Evolutionary conservation across 208 protist species (phyloP).

Genomic region (Acanthamoeba healyi): DNA sequence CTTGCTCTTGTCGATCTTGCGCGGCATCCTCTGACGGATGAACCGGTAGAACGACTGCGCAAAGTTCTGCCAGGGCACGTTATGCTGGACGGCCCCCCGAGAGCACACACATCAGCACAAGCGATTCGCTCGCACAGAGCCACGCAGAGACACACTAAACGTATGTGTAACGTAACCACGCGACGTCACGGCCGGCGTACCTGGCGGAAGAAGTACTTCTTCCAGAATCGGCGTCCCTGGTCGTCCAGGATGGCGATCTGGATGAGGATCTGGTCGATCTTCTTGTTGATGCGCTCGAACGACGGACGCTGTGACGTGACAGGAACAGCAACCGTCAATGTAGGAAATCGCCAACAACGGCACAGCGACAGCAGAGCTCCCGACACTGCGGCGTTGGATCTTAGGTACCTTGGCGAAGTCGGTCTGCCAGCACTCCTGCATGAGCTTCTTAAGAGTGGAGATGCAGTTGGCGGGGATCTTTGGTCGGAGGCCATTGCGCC

Average conservation of each 20-base stretch:
- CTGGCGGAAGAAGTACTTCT: conserved; percentile 77
- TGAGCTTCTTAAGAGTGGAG: conserved; percentile 11
- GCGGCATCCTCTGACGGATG: conserved; percentile 17
- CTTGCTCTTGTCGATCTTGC: neutral
- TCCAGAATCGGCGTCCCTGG: conserved; percentile 80
- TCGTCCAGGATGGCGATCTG: conserved; percentile 58
- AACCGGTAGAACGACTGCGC: conserved; percentile 6
- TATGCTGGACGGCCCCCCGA: neutral
- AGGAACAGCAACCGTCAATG: no score
- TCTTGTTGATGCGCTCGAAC: conserved; percentile 69
- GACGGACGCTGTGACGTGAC: conserved; percentile 55
- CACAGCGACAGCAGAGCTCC: no score
- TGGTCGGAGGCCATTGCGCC: conserved; percentile 47
- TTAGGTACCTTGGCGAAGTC: conserved; percentile 4
- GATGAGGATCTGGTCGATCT: conserved; percentile 60
- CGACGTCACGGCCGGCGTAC: neutral
- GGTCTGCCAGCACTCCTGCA: conserved; percentile 71
- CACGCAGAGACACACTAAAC: no score
- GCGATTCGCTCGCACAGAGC: no score
- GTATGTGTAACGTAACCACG: no score
- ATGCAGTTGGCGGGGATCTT: conserved; percentile 63
- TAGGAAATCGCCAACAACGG: no score
- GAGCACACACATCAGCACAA: neutral
- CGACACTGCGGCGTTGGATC: no score
- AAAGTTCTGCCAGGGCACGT: conserved; percentile 6